Evolutionary conservation across 192 early-diverging fungal species (phyloP), one percentile per base, ranked within the genome.

Genomic region (Podila horticola): DNA sequence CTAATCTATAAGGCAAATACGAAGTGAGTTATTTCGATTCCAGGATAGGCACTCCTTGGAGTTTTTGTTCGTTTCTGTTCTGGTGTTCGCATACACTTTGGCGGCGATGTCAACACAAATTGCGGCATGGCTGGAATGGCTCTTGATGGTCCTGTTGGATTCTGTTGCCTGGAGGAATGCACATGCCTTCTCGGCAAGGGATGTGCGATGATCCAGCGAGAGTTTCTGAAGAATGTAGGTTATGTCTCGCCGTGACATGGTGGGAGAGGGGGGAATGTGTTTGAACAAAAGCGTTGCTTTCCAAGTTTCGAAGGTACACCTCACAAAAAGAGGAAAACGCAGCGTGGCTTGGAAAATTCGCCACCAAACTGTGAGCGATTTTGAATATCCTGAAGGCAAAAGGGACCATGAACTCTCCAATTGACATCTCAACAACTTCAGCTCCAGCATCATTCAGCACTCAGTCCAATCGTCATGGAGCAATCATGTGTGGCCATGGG

Each of bases 101-200:
- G 71, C 70, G 26, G 77, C 77, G 63, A 81, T 81, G 55, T 81
- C 71, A 26, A 81, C 57, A 33, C 77, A 81, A 59, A 81, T 69
- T 19, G 77, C 77, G 13, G 77, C 77, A 73, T 81, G 71, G 30
- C 77, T 73, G 0, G 77, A 59, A 60, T 73, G 71, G 26, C 73
- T 81, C 34, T 62, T 81, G 57, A 73, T 66, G 2, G 65, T 5
- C 24, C 77, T 57, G 26, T 81, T 73, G 12, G 70, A 71, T 38
- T 81, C 70, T 0, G 68, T 67, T n/a, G 62, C 77, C 20, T 81
- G 65, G 1, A 81, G 71, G 62, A 58, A 81, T 11, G 71, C 70
- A 51, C 62, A 73, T 41, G 77, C 77, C 52, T 81, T 81, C 15
- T 81, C 77, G 7, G 61, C 65, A 0, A 81, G 63, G 13, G 77